These are phyloP conservation scores for Cairneyella variabilis DNA, from an alignment of 495 filamentous ascomycete species.

Conservation along the genomic window DNA sequence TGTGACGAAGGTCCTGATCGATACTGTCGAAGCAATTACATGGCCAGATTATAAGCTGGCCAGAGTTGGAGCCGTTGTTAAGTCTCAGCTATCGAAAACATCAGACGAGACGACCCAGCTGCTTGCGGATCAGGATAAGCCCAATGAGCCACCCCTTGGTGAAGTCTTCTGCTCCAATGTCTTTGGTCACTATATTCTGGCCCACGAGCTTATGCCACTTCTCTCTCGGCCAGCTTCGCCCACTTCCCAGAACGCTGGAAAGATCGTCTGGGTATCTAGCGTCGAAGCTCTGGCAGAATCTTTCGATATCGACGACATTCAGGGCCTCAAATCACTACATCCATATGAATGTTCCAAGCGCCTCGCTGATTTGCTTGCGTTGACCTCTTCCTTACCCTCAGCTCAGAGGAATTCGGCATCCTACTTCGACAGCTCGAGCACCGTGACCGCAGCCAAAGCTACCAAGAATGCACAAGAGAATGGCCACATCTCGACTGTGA, in stretches of 20 bases:
- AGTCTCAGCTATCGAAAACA: conserved; percentile 11
- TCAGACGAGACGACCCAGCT: conserved; percentile 17
- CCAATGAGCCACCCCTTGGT: conserved; percentile 58
- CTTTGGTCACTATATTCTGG: conserved; percentile 92
- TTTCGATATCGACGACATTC: conserved; percentile 68
- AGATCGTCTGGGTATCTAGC: conserved; percentile 82
- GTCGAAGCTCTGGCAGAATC: conserved; percentile 59
- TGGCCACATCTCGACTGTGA: conserved; percentile 17
- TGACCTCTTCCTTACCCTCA: conserved; percentile 68
- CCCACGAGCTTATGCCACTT: conserved; percentile 71
- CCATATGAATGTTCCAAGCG: conserved; percentile 87
- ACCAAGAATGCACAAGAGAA: conserved; percentile 7
- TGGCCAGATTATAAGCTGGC: conserved; percentile 75
- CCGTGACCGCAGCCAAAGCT: conserved; percentile 17
- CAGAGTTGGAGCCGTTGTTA: conserved; percentile 48
- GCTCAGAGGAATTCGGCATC: conserved; percentile 49
- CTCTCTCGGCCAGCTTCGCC: conserved; percentile 41
- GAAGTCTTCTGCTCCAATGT: conserved; percentile 86
- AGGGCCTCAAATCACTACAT: conserved; percentile 55
- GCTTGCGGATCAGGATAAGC: conserved; percentile 12
- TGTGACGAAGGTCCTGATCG: conserved; percentile 56
- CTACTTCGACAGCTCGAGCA: conserved; percentile 30
- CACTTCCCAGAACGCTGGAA: conserved; percentile 34
- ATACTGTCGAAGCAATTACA: conserved; percentile 64
- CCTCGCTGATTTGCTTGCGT: conserved; percentile 73